These are phyloP conservation scores for Pachyrhizus erosus DNA, from an alignment of 306 rosid species.

Conservation along the genomic window DNA sequence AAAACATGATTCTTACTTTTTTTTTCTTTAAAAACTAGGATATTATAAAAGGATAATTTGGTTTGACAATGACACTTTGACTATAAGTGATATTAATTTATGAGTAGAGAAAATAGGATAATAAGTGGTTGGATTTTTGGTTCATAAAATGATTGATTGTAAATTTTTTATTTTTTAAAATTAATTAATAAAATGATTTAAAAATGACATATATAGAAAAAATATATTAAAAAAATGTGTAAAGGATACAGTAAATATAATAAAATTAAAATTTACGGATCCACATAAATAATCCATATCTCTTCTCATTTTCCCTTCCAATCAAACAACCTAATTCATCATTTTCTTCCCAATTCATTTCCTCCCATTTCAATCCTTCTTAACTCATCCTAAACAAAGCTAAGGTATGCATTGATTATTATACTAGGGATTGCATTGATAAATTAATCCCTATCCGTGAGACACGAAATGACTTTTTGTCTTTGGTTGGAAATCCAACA, in stretches of 20 bases:
- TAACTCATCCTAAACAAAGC: background rate
- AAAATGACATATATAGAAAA: background rate
- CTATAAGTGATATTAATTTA: too few relatives aligned
- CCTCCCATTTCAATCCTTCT: background rate
- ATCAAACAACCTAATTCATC: background rate
- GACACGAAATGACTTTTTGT: background rate
- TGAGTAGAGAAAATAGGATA: too few relatives aligned
- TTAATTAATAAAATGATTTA: too few relatives aligned
- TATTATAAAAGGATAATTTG: too few relatives aligned
- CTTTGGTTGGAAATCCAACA: background rate
- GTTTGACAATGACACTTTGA: background rate
- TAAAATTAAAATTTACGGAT: background rate
- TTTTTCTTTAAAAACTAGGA: too few relatives aligned
- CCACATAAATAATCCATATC: background rate
- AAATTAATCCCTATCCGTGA: background rate
- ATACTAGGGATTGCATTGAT: background rate
- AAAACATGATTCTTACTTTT: too few relatives aligned
- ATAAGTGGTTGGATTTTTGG: background rate
- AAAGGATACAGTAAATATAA: background rate
- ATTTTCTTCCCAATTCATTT: background rate
- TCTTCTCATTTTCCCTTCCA: background rate
- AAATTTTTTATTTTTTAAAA: too few relatives aligned
- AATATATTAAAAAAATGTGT: background rate
- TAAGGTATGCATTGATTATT: background rate
- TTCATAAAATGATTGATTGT: background rate